A percentile compares a stretch with the other conserved stretches of the same genome.
Conservation (phyloP, 345 rosid species). For the Salix purpurea region DNA sequence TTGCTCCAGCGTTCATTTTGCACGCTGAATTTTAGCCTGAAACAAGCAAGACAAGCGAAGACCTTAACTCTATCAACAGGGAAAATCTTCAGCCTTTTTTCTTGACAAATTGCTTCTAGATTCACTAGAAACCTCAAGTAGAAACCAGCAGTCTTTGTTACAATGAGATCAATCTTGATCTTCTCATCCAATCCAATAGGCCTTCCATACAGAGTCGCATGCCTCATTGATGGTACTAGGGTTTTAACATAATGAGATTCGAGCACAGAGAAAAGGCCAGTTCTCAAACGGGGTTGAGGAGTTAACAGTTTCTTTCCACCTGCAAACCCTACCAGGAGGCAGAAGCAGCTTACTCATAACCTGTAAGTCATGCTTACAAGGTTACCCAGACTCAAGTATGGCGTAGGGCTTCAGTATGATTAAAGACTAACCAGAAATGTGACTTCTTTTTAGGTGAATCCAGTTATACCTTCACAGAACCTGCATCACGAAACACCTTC, state of each 20-base stretch:
- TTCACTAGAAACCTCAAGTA: not conserved
- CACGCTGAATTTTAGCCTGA: not conserved
- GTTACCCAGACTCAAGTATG: not conserved
- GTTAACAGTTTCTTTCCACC: constrained; percentile 76
- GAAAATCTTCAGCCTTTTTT: not conserved
- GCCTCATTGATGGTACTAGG: constrained; percentile 56
- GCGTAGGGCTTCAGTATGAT: not conserved
- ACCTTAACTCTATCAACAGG: not conserved
- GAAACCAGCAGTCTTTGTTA: not conserved
- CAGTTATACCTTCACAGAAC: constrained; percentile 84
- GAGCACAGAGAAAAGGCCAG: constrained; percentile 78
- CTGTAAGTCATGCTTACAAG: not conserved
- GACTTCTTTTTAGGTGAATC: constrained; percentile 92
- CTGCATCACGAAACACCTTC: constrained; percentile 52
- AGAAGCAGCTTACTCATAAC: not conserved
- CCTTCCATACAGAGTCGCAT: constrained; percentile 77
- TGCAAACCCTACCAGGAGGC: constrained; percentile 7
- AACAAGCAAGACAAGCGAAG: not conserved
- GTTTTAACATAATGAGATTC: constrained; percentile 43
- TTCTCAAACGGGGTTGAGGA: constrained; percentile 61
- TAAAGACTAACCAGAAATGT: constrained; percentile 72
- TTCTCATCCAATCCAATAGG: constrained; percentile 74
- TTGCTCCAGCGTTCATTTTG: not conserved
- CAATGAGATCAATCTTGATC: constrained; percentile 72
- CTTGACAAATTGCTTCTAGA: not conserved